Conservation (phyloP, 768 basidiomycete genomes). For the Daedaleopsis nitida region DNA sequence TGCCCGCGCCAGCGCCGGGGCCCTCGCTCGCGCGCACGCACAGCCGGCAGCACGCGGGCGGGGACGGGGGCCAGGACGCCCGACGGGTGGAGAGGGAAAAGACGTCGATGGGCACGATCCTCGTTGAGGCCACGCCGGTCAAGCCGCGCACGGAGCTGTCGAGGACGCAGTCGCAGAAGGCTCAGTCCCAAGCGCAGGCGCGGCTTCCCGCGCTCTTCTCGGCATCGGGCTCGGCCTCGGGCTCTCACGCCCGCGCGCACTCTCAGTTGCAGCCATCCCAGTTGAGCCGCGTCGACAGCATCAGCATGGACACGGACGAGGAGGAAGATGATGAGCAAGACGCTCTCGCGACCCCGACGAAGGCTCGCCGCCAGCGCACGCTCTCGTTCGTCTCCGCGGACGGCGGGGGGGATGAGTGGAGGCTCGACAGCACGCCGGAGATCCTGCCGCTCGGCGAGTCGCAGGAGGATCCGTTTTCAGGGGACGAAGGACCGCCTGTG, state of each 20-base stretch:
- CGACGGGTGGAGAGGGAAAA: slow-evolving; percentile 1
- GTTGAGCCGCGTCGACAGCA: slow-evolving; percentile 3
- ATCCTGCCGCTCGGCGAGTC: slow-evolving; percentile 17
- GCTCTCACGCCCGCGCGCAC: neutral
- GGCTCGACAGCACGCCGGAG: slow-evolving; percentile 25
- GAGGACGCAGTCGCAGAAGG: slow-evolving; percentile 11
- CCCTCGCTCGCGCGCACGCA: slow-evolving; percentile 11
- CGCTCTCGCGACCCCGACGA: slow-evolving; percentile 9
- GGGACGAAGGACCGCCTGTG: slow-evolving; percentile 1
- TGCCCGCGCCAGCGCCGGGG: neutral
- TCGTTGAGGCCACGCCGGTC: slow-evolving; percentile 60
- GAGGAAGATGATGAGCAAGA: neutral
- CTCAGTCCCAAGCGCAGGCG: slow-evolving; percentile 7
- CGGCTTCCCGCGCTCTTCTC: slow-evolving; percentile 13
- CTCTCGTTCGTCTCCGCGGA: slow-evolving; percentile 19
- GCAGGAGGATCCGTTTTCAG: slow-evolving; percentile 3
- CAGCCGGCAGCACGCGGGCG: slow-evolving; percentile 1
- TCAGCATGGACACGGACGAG: slow-evolving; percentile 7
- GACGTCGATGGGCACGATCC: slow-evolving; percentile 37
- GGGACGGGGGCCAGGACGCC: neutral
- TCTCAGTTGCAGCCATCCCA: neutral
- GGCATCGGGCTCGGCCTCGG: neutral
- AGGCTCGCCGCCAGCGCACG: slow-evolving; percentile 7
- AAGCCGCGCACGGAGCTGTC: slow-evolving; percentile 31
- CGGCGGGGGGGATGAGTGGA: slow-evolving; percentile 29